These are phyloP conservation scores for Clarireedia sp. DNA, from an alignment of 2,329 filamentous ascomycete species.

Conservation along the genomic window DNA sequence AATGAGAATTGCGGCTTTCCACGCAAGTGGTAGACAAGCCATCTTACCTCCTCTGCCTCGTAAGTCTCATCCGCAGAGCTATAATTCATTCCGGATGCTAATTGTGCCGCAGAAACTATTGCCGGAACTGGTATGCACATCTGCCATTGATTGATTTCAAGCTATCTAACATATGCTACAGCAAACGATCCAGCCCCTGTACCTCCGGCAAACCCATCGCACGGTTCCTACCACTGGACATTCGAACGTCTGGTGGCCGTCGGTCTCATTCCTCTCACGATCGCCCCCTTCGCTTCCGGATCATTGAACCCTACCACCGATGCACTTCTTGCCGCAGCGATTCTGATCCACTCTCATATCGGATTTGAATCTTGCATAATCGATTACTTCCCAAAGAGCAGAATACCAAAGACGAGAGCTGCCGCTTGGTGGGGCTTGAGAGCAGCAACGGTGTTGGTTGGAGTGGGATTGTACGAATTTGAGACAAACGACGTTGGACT, in stretches of 20 bases:
- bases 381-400: conserved; percentile 77
- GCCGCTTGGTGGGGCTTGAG: conserved; percentile 73
- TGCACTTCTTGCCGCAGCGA: conserved; percentile 70
- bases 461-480: conserved; percentile 91
- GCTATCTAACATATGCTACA: conserved; percentile 29
- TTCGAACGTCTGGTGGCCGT: conserved; percentile 83
- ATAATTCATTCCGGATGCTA: conserved; percentile 32
- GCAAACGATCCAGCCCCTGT: conserved; percentile 82
- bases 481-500: conserved; percentile 97
- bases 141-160: conserved; percentile 6
- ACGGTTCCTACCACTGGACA: conserved; percentile 98
- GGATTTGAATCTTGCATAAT: conserved; percentile 86
- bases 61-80: conserved; percentile 39
- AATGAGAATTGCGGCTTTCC: conserved; percentile 67
- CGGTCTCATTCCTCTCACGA: conserved; percentile 74
- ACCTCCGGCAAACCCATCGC: conserved; percentile 62
- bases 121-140: conserved; percentile 61
- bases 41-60: conserved; percentile 81
- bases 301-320: conserved; percentile 85
- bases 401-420: conserved; percentile 60
- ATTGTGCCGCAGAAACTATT: conserved; percentile 54
- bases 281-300: conserved; percentile 87
- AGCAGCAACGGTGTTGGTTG: conserved; percentile 68
- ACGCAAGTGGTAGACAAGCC: conserved; percentile 66
- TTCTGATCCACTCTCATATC: conserved; percentile 91